Evolutionary conservation across 441 rosid species (phyloP), one percentile per base, ranked within the genome.

Genomic region (Eutrema salsugineum): DNA sequence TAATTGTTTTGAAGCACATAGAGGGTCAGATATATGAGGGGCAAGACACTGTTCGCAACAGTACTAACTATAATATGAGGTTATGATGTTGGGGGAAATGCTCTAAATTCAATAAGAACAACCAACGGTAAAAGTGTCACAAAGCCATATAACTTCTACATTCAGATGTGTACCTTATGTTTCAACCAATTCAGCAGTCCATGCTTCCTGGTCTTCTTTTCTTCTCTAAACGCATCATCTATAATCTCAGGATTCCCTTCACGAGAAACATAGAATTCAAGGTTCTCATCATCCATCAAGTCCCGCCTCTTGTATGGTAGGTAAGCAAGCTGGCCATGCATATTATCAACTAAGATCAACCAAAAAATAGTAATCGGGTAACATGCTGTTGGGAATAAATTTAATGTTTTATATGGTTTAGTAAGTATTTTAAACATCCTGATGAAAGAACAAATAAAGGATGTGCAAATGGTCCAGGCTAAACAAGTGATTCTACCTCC

Each of bases 161-260:
- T 65, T 14, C 63, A 54, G 8, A 67, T 53, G 59, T 82, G 67
- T 89, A 96, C 99, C 83, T 89, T 86, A 72, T 78, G 87, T 80
- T 93, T 96, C 83, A 96, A 84, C 99, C 99, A 96, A 75, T 87
- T 96, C 46, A 96, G 85, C 77, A 96, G 78, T 63, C 97, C 97
- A 72, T 91, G 89, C 84, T 96, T 96, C 75, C 91, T 80, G 44
- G 86, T 82, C 81, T 87, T 93, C 72, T 96, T 96, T 75, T 89
- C 95, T 80, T 87, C 98, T 83, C 78, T 96, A 65, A 70, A 75
- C n/a, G 82, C 78, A 76, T 83, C 87, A 78, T 87, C 91, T 38
- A 62, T 72, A 70, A 74, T 71, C 81, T 92, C 99, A 78, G 78
- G 35, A 66, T 80, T 88, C 66, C 82, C 82, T 71, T 90, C 97